Evolutionary conservation across 176 grass and related monocot species (phyloP).

Genomic region (Musa beccarii): DNA sequence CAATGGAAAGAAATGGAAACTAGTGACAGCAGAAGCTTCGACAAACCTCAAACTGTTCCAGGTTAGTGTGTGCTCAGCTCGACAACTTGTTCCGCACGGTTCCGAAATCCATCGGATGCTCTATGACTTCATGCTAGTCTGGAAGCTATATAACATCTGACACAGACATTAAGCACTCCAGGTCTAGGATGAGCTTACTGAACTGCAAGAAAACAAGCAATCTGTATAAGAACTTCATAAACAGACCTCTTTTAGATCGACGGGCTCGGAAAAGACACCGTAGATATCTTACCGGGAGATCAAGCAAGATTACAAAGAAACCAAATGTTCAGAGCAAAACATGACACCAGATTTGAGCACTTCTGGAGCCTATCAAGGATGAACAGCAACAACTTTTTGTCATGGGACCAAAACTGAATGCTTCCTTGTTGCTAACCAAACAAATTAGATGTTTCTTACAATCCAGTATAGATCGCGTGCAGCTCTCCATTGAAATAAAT

Average conservation of each 20-base stretch:
- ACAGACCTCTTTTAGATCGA: slow-evolving; percentile 39
- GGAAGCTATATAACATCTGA: slow-evolving; percentile 28
- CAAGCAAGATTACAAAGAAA: neutral
- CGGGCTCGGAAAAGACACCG: slow-evolving; percentile 40
- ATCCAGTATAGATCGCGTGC: neutral
- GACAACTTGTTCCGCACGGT: slow-evolving; percentile 34
- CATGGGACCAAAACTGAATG: slow-evolving; percentile 19
- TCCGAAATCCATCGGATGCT: slow-evolving; percentile 41
- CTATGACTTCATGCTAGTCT: slow-evolving; percentile 43
- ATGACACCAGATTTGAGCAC: slow-evolving; percentile 10
- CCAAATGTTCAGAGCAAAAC: neutral
- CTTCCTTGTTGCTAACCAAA: slow-evolving; percentile 26
- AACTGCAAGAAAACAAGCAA: neutral
- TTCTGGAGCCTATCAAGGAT: slow-evolving; percentile 53
- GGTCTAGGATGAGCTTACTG: neutral
- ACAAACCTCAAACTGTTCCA: slow-evolving; percentile 57
- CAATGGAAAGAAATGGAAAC: neutral
- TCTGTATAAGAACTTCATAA: neutral
- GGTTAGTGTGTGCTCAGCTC: slow-evolving; percentile 19
- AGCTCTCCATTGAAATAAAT: slow-evolving; percentile 2
- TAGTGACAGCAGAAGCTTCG: neutral
- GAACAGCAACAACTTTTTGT: slow-evolving; percentile 33
- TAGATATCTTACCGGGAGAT: slow-evolving; percentile 35
- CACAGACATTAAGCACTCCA: neutral
- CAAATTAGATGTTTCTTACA: slow-evolving; percentile 13